Evolutionary conservation across 495 filamentous ascomycete genomes (phyloP).

Genomic region (Lepraria neglecta): DNA sequence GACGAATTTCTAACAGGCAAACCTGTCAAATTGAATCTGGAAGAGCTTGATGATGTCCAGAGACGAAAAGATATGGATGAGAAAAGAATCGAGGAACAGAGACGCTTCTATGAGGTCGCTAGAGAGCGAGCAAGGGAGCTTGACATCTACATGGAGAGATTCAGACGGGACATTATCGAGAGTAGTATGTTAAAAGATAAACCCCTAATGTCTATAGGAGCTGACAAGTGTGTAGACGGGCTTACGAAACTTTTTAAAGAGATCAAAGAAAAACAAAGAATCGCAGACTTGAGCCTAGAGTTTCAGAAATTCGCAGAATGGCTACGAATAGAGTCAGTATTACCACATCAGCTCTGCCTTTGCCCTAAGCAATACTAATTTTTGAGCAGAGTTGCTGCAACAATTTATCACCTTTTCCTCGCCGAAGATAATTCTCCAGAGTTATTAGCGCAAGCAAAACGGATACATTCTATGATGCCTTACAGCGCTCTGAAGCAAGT

Average conservation of each 20-base stretch:
- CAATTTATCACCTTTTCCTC: slow-evolving; percentile 93
- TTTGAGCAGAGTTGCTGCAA: slow-evolving; percentile 66
- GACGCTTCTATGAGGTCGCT: slow-evolving; percentile 90
- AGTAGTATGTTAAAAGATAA: slow-evolving; percentile 52
- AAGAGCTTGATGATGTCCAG: slow-evolving; percentile 73
- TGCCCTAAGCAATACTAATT: slow-evolving; percentile 8
- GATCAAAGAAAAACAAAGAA: slow-evolving; percentile 77
- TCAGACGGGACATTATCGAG: slow-evolving; percentile 68
- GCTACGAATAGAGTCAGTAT: slow-evolving; percentile 77
- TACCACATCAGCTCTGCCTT: not conserved
- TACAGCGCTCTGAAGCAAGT: slow-evolving; percentile 93
- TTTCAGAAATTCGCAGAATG: slow-evolving; percentile 99
- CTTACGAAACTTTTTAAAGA: slow-evolving; percentile 89
- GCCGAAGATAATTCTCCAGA: slow-evolving; percentile 97
- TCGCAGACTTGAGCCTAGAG: slow-evolving; percentile 82
- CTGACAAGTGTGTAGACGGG: slow-evolving; percentile 53
- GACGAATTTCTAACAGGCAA: slow-evolving; percentile 68
- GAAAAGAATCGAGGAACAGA: slow-evolving; percentile 84
- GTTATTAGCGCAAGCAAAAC: slow-evolving; percentile 85
- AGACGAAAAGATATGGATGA: slow-evolving; percentile 78
- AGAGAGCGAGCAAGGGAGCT: slow-evolving; percentile 81
- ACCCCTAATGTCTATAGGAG: not conserved
- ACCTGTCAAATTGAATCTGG: slow-evolving; percentile 66
- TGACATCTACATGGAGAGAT: slow-evolving; percentile 95
- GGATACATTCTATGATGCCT: slow-evolving; percentile 87